These are phyloP conservation scores for Solanum paucissectum DNA, from an alignment of 257 asterid species.

Conservation along the genomic window DNA sequence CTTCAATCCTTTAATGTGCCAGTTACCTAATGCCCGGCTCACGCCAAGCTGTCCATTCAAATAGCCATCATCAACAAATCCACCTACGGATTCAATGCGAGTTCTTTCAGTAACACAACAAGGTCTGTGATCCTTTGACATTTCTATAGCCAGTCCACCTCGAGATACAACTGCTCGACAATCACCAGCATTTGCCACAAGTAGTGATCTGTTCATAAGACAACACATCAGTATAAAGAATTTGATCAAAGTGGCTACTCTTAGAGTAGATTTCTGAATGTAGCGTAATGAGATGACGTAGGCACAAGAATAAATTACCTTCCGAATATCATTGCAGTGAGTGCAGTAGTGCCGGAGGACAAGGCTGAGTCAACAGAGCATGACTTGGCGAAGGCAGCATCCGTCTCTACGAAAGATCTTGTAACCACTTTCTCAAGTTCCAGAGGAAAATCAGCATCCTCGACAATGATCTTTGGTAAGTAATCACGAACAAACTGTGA, in stretches of 20 bases:
- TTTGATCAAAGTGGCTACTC: not conserved
- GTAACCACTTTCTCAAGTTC: constrained; percentile 78
- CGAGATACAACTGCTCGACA: constrained; percentile 85
- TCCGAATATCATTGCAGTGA: constrained; percentile 86
- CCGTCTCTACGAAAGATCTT: constrained; percentile 66
- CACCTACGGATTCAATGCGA: constrained; percentile 73
- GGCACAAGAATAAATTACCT: constrained; percentile 25
- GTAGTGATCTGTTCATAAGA: constrained; percentile 49
- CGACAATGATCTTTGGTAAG: constrained; percentile 69
- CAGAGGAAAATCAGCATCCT: constrained; percentile 75
- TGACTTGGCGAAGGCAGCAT: constrained; percentile 64
- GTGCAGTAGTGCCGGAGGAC: constrained; percentile 90
- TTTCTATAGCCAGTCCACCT: constrained; percentile 62
- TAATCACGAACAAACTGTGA: constrained; percentile 84
- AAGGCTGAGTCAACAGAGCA: constrained; percentile 54
- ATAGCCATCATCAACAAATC: constrained; percentile 61
- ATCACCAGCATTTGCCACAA: constrained; percentile 93
- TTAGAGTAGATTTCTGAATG: not conserved
- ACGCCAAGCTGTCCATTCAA: constrained; percentile 70
- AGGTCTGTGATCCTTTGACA: constrained; percentile 84
- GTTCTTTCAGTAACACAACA: constrained; percentile 47
- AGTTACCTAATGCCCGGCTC: constrained; percentile 80
- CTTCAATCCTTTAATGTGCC: constrained; percentile 91
- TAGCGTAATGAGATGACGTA: not conserved
- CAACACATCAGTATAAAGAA: not conserved